Base-by-base conservation (phyloP, 306 rosid species). In the Pyrus pyrifolia region DNA sequence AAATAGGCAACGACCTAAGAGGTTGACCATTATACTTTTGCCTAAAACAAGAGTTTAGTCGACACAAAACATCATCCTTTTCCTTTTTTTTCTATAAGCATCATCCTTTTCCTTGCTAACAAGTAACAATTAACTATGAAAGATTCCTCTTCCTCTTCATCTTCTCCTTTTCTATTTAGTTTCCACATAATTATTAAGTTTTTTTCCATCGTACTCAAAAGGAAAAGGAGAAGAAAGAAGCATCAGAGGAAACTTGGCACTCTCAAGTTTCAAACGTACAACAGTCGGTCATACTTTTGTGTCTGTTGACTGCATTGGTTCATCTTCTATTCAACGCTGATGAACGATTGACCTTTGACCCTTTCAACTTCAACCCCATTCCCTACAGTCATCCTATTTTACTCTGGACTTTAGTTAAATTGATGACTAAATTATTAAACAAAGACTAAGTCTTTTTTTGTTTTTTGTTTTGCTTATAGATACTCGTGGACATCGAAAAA, bases 291-390 rank as follows among this genome's bases (percentile, higher is more conserved):
- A 1, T 58, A 35, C 14, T n/a, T n/a, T 21, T 38, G n/a, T 25
- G n/a, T 65, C 10, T 15, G 38, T 38, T n/a, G 29, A 57, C 62
- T 57, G 6, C 17, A 25, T 14, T 38, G 30, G 15, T 53, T 55
- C 78, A 23, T 64, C 19, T 10, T 49, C 5, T 14, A 38, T 58
- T 79, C 79, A 35, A 21, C 66, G 67, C 77, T 19, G 22, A 76
- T 66, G 74, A 65, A 57, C 29, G 45, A 57, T 59, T 58, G 78
- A 76, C 78, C 75, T 18, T 49, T 31, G 75, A 81, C 70, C 14
- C 1, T 33, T 66, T 72, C 78, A 33, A 67, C n/a, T 17, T 29
- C n/a, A 69, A 51, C 53, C 27, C 67, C 57, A 15, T 30, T 3
- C 5, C 55, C 1, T 22, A n/a, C 53, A 0, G 15, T 71, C 49